A percentile compares a stretch with the other conserved stretches of the same genome.
Evolutionary conservation across 129 eudicot genomes (phyloP).

Genomic region (Daucus carota): DH1_v3.0 NC_030384.2:28945001-28945500

Average conservation of each 20-base stretch:
- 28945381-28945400: conserved; percentile 60
- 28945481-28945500: neutral
- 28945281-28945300: conserved; percentile 68
- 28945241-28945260: conserved; percentile 35
- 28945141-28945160: conserved; percentile 15
- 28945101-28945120: conserved; percentile 65
- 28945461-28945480: neutral
- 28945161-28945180: conserved; percentile 27
- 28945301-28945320: conserved; percentile 47
- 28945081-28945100: conserved; percentile 60
- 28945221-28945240: conserved; percentile 47
- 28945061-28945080: conserved; percentile 44
- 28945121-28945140: conserved; percentile 59
- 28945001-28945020: conserved; percentile 53
- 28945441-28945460: conserved; percentile 42
- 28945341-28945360: conserved; percentile 48
- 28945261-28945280: conserved; percentile 57
- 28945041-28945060: conserved; percentile 76
- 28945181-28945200: conserved; percentile 70
- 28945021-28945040: conserved; percentile 55
- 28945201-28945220: conserved; percentile 58
- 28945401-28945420: conserved; percentile 40
- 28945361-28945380: conserved; percentile 60
- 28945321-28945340: conserved; percentile 67
- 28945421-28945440: conserved; percentile 28